Conservation (phyloP, 176 grass and related monocot species). For the Avena sativa region DNA sequence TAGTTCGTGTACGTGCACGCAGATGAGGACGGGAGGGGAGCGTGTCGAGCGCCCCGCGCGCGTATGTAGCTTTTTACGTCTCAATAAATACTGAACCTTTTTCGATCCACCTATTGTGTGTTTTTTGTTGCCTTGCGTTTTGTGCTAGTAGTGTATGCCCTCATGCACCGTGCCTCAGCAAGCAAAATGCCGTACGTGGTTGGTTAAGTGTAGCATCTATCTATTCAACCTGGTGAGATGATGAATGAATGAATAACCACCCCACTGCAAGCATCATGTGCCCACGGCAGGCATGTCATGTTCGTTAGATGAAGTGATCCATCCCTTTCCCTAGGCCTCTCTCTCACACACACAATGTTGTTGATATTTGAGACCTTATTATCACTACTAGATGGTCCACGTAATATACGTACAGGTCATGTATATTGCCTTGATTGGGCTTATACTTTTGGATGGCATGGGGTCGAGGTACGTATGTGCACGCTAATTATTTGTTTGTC, state of each 20-base stretch:
- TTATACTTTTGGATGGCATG: background rate
- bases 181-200: constrained; percentile 24
- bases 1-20: background rate
- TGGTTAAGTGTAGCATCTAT: constrained; percentile 24
- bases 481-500: background rate
- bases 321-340: background rate
- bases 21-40: background rate
- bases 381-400: background rate
- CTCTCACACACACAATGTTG: background rate
- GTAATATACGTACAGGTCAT: background rate
- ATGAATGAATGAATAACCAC: background rate
- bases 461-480: background rate
- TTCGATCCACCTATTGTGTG: constrained; percentile 24
- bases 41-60: background rate
- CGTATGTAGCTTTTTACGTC: background rate
- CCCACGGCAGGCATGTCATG: background rate
- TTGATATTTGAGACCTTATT: background rate
- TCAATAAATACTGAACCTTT: background rate
- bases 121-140: constrained; percentile 46
- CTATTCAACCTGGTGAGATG: constrained; percentile 1
- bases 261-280: background rate
- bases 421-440: background rate
- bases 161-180: background rate
- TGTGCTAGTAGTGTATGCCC: constrained; percentile 41
- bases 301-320: background rate